These are phyloP conservation scores for Podaxis pistillaris DNA, from an alignment of 768 basidiomycete genomes.

Conservation along the genomic window DNA sequence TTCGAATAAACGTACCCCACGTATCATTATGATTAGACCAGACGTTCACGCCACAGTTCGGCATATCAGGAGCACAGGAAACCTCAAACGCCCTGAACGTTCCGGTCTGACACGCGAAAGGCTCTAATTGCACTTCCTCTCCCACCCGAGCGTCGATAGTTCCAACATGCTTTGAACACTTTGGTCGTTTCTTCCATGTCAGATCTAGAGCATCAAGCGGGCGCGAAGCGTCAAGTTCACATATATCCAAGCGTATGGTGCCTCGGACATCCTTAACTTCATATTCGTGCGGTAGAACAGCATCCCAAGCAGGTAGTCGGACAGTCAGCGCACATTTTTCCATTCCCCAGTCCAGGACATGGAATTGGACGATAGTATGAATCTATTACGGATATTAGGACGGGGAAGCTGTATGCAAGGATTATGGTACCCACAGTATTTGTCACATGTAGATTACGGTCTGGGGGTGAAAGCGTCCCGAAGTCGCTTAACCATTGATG, in stretches of 20 bases:
- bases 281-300: conserved; percentile 24
- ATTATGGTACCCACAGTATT: conserved; percentile 16
- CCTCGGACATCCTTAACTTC: conserved; percentile 18
- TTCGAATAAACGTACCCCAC: conserved; percentile 23
- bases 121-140: conserved; percentile 21
- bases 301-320: conserved; percentile 23
- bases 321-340: conserved; percentile 26
- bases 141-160: conserved; percentile 24
- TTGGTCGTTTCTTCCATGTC: conserved; percentile 24
- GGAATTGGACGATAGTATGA: conserved; percentile 24
- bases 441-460: conserved; percentile 24
- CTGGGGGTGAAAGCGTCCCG: conserved; percentile 26
- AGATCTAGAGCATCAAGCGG: conserved; percentile 23
- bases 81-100: conserved; percentile 26
- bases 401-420: background rate
- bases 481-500: conserved; percentile 28
- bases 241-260: conserved; percentile 22
- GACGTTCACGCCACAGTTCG: conserved; percentile 24
- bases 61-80: conserved; percentile 22
- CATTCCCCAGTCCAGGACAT: conserved; percentile 29
- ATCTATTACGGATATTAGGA: conserved; percentile 17
- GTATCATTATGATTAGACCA: conserved; percentile 30
- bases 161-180: conserved; percentile 19
- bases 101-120: conserved; percentile 25
- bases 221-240: conserved; percentile 22